phyloP scores from a whole-genome alignment of 345 rosid species.

The Turritis glabra region DNA sequence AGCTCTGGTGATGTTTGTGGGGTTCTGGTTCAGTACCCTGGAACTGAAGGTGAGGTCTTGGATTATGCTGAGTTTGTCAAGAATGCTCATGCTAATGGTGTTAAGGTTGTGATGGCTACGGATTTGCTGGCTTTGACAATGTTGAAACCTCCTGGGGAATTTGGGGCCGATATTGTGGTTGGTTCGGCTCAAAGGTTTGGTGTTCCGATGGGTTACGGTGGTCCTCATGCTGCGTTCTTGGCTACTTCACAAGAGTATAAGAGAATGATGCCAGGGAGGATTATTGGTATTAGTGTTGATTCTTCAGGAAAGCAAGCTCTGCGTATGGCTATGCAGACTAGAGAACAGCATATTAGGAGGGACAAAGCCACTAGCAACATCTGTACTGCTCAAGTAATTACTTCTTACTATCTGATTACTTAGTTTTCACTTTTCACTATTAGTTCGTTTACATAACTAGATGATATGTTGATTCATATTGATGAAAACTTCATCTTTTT shows the following conservation, averaged over 20 bases:
- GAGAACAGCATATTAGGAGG: conserved; percentile 98
- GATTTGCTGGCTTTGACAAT: conserved; percentile 91
- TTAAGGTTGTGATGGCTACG: conserved; percentile 94
- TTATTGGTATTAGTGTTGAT: conserved; percentile 94
- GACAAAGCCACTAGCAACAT: conserved; percentile 99
- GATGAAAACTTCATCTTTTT: conserved; percentile 5
- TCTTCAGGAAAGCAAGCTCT: conserved; percentile 89
- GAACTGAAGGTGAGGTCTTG: conserved; percentile 90
- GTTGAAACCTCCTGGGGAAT: conserved; percentile 96
- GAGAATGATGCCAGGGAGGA: conserved; percentile 98
- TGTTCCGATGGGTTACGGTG: conserved; percentile 98
- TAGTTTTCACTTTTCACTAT: neutral
- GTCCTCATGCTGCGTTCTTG: conserved; percentile 97
- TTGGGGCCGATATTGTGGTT: conserved; percentile 92
- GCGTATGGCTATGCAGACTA: conserved; percentile 99
- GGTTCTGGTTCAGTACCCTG: conserved; percentile 95
- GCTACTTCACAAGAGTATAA: conserved; percentile 99
- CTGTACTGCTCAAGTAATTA: conserved; percentile 93
- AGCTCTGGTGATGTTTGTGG: conserved; percentile 90
- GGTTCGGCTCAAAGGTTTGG: conserved; percentile 98
- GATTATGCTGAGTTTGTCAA: conserved; percentile 85
- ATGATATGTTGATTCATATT: neutral
- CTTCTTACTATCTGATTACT: conserved; percentile 10
- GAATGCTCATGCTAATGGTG: conserved; percentile 88
- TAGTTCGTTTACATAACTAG: neutral